Evolutionary conservation across 2,329 filamentous ascomycete genomes (phyloP).

Genomic region (Aspergillus awamori): DNA sequence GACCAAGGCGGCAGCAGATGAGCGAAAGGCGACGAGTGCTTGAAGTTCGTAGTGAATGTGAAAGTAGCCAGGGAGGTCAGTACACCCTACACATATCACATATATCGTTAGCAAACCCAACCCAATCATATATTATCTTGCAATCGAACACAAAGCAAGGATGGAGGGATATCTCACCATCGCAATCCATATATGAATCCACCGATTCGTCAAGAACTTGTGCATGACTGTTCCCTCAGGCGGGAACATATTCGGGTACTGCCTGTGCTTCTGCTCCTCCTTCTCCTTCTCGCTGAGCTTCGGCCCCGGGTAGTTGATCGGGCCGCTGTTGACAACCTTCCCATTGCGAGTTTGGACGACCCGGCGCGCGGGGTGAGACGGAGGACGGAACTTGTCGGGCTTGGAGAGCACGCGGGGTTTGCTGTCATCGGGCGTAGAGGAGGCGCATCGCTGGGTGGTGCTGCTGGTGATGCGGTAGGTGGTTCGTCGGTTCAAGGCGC

Average conservation of each 20-base stretch:
- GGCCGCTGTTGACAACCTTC: slow-evolving; percentile 36
- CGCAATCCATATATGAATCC: slow-evolving; percentile 79
- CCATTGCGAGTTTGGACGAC: slow-evolving; percentile 52
- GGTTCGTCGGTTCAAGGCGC: slow-evolving; percentile 27
- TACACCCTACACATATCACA: slow-evolving; percentile 57
- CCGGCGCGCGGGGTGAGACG: slow-evolving; percentile 78
- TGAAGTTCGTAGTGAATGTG: slow-evolving; percentile 79
- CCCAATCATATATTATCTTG: no score
- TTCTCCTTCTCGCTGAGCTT: slow-evolving; percentile 67
- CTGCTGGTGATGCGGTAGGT: slow-evolving; percentile 14
- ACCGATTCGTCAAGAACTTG: slow-evolving; percentile 78
- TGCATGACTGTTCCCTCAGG: slow-evolving; percentile 78
- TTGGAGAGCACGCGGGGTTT: slow-evolving; percentile 78
- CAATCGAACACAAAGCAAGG: background rate
- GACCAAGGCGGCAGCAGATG: slow-evolving; percentile 74
- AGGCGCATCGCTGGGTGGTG: slow-evolving; percentile 30
- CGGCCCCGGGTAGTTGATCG: slow-evolving; percentile 73
- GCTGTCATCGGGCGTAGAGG: slow-evolving; percentile 28
- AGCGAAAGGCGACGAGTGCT: slow-evolving; percentile 74
- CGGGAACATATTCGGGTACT: slow-evolving; percentile 89
- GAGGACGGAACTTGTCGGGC: slow-evolving; percentile 86
- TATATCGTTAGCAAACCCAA: background rate
- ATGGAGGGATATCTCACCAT: slow-evolving; percentile 59
- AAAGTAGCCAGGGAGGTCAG: slow-evolving; percentile 69
- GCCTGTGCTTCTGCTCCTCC: slow-evolving; percentile 65